A percentile compares a stretch with the other conserved stretches of the same genome.
phyloP scores from a whole-genome alignment of 805 yeast species.

The Nakazawaea ishiwadae region DNA sequence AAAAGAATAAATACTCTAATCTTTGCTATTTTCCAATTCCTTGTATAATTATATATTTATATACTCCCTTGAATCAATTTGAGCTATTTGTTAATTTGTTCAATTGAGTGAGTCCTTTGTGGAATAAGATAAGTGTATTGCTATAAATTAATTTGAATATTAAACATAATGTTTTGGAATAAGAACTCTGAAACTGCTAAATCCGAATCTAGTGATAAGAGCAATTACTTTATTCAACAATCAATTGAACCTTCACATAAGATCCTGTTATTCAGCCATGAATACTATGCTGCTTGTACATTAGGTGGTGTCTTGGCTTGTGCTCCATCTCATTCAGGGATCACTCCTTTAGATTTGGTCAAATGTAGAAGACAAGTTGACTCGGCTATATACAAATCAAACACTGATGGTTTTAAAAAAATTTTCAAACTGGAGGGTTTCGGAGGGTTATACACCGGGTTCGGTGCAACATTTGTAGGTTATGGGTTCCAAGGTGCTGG shows the following conservation, averaged over 20 bases:
- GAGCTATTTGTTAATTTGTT: too few relatives aligned
- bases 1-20: background rate
- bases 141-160: background rate
- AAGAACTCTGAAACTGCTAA: background rate
- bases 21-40: background rate
- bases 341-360: slow-evolving; percentile 90
- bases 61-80: too few relatives aligned
- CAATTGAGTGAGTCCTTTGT: too few relatives aligned
- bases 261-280: slow-evolving; percentile 52
- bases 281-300: slow-evolving; percentile 71
- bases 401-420: slow-evolving; percentile 74
- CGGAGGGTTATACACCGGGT: slow-evolving; percentile 76
- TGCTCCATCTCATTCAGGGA: slow-evolving; percentile 94
- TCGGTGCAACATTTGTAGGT: slow-evolving; percentile 90
- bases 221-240: slow-evolving; percentile 6
- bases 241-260: slow-evolving; percentile 16
- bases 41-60: too few relatives aligned
- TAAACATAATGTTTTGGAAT: background rate
- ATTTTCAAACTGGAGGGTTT: slow-evolving; percentile 73
- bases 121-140: too few relatives aligned
- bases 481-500: slow-evolving; percentile 97
- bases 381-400: slow-evolving; percentile 65
- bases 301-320: slow-evolving; percentile 83
- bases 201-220: background rate
- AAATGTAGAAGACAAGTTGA: slow-evolving; percentile 92